Conservation (phyloP, 2,329 filamentous ascomycete species). For the Triangularia setosa region DNA sequence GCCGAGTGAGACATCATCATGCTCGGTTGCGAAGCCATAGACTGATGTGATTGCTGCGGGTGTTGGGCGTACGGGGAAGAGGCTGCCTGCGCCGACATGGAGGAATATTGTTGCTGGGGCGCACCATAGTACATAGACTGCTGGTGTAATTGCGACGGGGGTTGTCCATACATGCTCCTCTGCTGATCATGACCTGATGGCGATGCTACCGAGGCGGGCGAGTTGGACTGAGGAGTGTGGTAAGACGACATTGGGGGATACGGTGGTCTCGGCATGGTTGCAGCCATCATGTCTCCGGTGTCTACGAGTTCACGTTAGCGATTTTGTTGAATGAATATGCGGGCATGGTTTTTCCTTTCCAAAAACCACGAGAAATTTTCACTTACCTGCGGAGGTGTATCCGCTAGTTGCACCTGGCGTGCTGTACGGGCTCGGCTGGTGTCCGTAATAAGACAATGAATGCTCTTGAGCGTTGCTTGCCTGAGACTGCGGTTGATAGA, state of each 20-base stretch:
- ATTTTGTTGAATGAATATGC: too few species aligned
- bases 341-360: too few species aligned
- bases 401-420: constrained; percentile 75
- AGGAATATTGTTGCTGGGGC: constrained; percentile 58
- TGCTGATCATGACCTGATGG: constrained; percentile 86
- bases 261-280: constrained; percentile 66
- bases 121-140: constrained; percentile 72
- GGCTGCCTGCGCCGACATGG: constrained; percentile 60
- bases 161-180: constrained; percentile 78
- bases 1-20: constrained; percentile 63
- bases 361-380: background rate
- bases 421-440: constrained; percentile 73
- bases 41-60: constrained; percentile 50
- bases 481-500: constrained; percentile 66
- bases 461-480: constrained; percentile 59
- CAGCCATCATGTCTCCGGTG: constrained; percentile 65
- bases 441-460: constrained; percentile 62
- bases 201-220: constrained; percentile 87
- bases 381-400: constrained; percentile 83
- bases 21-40: constrained; percentile 61
- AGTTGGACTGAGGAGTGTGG: constrained; percentile 92
- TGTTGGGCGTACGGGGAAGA: constrained; percentile 61
- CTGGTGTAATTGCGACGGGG: constrained; percentile 72
- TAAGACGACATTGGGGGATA: constrained; percentile 82
- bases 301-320: constrained; percentile 36